Evolutionary conservation across 257 asterid species (phyloP).

Genomic region (Echites panduratus): DNA sequence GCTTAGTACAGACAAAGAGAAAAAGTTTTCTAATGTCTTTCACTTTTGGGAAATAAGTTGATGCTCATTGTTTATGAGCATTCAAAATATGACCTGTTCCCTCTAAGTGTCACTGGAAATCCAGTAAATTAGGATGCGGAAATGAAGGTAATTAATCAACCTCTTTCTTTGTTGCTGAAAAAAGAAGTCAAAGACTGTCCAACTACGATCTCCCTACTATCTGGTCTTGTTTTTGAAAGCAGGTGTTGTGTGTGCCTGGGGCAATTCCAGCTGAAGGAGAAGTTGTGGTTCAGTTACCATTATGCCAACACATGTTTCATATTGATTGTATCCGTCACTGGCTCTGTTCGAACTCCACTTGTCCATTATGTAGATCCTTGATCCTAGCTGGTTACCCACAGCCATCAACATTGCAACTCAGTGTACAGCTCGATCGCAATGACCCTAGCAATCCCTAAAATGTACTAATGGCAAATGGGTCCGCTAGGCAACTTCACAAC

Average conservation of each 20-base stretch:
- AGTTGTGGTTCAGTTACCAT: constrained; percentile 50
- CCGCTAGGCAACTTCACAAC: background rate
- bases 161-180: background rate
- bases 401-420: constrained; percentile 5
- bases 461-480: background rate
- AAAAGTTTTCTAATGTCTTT: background rate
- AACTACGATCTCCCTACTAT: background rate
- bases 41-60: background rate
- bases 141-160: background rate
- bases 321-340: constrained; percentile 57
- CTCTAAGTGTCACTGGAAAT: background rate
- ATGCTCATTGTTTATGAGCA: background rate
- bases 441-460: background rate
- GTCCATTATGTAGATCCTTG: constrained; percentile 73
- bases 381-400: constrained; percentile 14
- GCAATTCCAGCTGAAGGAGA: constrained; percentile 61
- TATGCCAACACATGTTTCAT: constrained; percentile 74
- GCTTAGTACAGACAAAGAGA: no score
- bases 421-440: background rate
- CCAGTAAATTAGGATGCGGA: background rate
- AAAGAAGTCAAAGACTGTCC: background rate
- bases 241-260: constrained; percentile 90
- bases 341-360: constrained; percentile 62
- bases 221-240: background rate
- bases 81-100: background rate